Conservation (phyloP, 805 yeast genomes). For the Starmerella kuoi region DNA sequence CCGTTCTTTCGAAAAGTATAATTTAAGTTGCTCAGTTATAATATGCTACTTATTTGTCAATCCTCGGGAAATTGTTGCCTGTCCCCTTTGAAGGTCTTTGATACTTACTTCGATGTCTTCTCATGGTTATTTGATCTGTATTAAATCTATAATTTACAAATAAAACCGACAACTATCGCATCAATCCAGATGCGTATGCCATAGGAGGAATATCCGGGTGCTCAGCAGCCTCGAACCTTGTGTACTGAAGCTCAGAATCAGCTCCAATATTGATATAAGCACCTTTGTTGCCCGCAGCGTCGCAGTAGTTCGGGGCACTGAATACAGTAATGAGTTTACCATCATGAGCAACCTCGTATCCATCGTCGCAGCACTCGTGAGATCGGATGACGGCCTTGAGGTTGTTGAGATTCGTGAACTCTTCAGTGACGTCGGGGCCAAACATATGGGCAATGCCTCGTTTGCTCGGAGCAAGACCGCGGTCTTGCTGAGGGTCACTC, state of each 20-base stretch:
- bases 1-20: too few species aligned
- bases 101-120: too few species aligned
- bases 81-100: too few species aligned
- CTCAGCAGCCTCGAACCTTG: slow-evolving; percentile 64
- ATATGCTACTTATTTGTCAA: too few species aligned
- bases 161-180: slow-evolving; percentile 23
- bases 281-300: slow-evolving; percentile 78
- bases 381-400: slow-evolving; percentile 77
- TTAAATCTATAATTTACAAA: background rate
- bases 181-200: slow-evolving; percentile 55
- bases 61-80: too few species aligned
- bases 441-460: slow-evolving; percentile 94
- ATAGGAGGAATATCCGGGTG: slow-evolving; percentile 90
- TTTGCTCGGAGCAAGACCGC: slow-evolving; percentile 77
- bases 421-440: slow-evolving; percentile 86
- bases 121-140: too few species aligned
- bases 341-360: slow-evolving; percentile 77
- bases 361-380: slow-evolving; percentile 89
- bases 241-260: slow-evolving; percentile 39
- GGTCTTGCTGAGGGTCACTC: slow-evolving; percentile 82
- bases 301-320: slow-evolving; percentile 97
- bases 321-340: slow-evolving; percentile 86
- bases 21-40: too few species aligned
- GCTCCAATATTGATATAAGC: slow-evolving; percentile 66
- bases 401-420: slow-evolving; percentile 59